phyloP scores from a whole-genome alignment of 2,329 filamentous ascomycete genomes.

The Aspergillus pseudotamarii region DNA sequence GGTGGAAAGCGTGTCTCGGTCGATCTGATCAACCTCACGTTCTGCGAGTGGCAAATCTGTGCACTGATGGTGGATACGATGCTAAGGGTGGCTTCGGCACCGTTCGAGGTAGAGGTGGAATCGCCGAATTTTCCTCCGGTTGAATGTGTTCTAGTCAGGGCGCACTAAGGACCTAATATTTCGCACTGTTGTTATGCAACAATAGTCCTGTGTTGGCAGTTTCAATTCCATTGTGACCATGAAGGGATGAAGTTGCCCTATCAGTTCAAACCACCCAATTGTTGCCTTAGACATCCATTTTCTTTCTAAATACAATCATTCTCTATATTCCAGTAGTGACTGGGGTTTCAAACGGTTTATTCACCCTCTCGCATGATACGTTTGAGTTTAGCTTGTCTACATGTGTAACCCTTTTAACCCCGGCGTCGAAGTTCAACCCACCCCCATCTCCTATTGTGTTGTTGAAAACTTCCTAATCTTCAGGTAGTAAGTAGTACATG shows the following conservation, averaged over 20 bases:
- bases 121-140: not conserved
- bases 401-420: too few species aligned
- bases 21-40: not conserved
- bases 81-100: not conserved
- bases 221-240: not conserved
- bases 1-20: not conserved
- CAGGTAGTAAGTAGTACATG: not conserved
- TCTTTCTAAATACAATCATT: not conserved
- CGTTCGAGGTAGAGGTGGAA: not conserved
- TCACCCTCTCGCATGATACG: not conserved
- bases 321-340: not conserved
- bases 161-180: not conserved
- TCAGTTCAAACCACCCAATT: not conserved
- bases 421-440: too few species aligned
- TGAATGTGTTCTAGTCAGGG: not conserved
- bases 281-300: not conserved
- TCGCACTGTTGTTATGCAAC: too few species aligned
- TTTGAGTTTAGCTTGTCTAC: not conserved
- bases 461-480: not conserved
- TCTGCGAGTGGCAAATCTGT: not conserved
- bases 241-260: not conserved
- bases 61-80: not conserved
- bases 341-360: not conserved
- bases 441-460: not conserved
- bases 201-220: not conserved